A percentile compares a stretch with the other conserved stretches of the same genome.
These are phyloP conservation scores for Termitomyces sp. DNA, from an alignment of 1,284 basidiomycete genomes.

Conservation along the genomic window DNA sequence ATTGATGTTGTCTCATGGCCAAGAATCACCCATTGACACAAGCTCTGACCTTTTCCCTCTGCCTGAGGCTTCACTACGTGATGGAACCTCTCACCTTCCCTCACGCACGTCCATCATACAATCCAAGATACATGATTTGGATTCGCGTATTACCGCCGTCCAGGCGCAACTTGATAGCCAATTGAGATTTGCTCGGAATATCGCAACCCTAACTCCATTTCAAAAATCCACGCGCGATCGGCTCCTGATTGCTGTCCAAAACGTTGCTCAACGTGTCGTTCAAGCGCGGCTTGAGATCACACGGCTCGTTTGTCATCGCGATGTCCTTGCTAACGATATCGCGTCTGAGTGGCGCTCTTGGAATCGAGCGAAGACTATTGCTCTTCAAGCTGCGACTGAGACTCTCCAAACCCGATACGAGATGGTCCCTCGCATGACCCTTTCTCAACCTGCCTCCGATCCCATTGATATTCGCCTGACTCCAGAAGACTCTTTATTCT, in stretches of 20 bases:
- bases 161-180: constrained; percentile 66
- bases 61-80: not conserved
- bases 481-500: constrained; percentile 14
- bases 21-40: not conserved
- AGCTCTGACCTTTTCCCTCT: not conserved
- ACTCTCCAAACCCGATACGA: constrained; percentile 46
- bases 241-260: constrained; percentile 58
- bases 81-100: constrained; percentile 30
- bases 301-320: constrained; percentile 69
- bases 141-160: constrained; percentile 51
- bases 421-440: constrained; percentile 38
- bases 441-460: constrained; percentile 36
- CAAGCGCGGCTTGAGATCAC: constrained; percentile 70
- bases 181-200: constrained; percentile 72
- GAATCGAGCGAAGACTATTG: constrained; percentile 62
- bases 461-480: constrained; percentile 15
- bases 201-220: constrained; percentile 86
- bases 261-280: constrained; percentile 63
- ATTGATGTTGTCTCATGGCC: constrained; percentile 22
- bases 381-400: constrained; percentile 67
- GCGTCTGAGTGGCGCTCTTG: constrained; percentile 67
- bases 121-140: constrained; percentile 61
- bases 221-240: constrained; percentile 77
- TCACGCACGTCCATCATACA: constrained; percentile 58
- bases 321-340: constrained; percentile 72